Evolutionary conservation across 257 asterid species (phyloP).

Genomic region (Verbascum thapsus): DNA sequence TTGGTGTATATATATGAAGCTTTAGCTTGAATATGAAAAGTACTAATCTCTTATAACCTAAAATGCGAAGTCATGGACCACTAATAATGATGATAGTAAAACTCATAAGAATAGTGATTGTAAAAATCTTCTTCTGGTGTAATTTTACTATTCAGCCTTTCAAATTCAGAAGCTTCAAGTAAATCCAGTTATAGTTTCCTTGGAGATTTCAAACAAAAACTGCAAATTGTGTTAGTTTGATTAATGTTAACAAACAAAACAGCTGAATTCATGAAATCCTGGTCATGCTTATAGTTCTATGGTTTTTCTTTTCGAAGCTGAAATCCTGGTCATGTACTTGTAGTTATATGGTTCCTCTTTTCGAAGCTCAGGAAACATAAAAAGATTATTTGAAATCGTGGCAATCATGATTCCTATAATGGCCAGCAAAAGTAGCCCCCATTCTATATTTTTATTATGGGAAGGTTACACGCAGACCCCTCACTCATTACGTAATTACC

Average conservation of each 20-base stretch:
- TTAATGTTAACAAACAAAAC: neutral
- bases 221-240: neutral
- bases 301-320: neutral
- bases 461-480: no score
- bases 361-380: neutral
- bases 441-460: neutral
- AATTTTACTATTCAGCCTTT: neutral
- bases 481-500: no score
- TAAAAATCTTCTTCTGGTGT: neutral
- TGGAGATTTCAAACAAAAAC: neutral
- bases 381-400: neutral
- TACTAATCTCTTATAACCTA: neutral
- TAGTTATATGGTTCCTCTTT: neutral
- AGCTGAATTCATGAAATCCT: neutral
- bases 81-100: no score
- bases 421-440: neutral
- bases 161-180: neutral
- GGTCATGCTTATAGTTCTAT: neutral
- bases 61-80: no score
- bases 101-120: no score
- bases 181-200: neutral
- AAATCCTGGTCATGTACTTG: neutral
- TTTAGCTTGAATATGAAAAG: slow-evolving; percentile 5
- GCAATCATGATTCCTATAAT: neutral
- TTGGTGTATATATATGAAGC: neutral